Evolutionary conservation across 1,284 basidiomycete genomes (phyloP).

Genomic region (Kwoniella shivajii): DNA sequence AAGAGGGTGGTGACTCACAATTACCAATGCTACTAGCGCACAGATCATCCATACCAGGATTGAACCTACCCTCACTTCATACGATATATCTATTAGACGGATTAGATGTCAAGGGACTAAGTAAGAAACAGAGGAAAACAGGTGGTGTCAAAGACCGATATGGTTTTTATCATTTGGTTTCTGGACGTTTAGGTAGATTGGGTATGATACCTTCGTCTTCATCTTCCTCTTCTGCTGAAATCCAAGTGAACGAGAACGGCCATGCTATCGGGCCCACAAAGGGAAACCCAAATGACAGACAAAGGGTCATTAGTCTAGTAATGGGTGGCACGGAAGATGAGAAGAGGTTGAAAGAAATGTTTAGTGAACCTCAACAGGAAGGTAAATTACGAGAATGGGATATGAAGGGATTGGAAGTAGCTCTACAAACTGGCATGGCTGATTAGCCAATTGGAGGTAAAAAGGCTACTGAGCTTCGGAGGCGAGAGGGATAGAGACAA

Average conservation of each 20-base stretch:
- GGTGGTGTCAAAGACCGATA: constrained; percentile 19
- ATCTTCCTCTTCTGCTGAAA: no score
- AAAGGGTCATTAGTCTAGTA: constrained; percentile 35
- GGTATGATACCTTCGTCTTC: no score
- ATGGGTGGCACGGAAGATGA: constrained; percentile 26
- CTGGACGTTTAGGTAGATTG: constrained; percentile 38
- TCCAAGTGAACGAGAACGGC: no score
- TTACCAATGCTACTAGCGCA: no score
- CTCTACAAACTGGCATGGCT: no score
- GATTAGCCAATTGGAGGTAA: no score
- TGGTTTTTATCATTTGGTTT: constrained; percentile 27
- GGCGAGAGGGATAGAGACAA: no score
- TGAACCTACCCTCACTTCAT: constrained; percentile 23
- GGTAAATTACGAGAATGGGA: constrained; percentile 15
- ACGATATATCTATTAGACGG: constrained; percentile 39
- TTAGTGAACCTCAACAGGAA: constrained; percentile 12
- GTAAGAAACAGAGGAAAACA: constrained; percentile 15
- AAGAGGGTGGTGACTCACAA: no score
- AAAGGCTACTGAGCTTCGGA: background rate
- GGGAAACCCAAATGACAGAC: no score
- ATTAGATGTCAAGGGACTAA: constrained; percentile 30
- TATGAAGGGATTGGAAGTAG: constrained; percentile 13
- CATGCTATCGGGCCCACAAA: no score
- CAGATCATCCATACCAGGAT: background rate
- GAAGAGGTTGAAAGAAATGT: constrained; percentile 25